Base-by-base conservation (phyloP, 108 stramenopile genomes). In the Fragilaria radians region DNA sequence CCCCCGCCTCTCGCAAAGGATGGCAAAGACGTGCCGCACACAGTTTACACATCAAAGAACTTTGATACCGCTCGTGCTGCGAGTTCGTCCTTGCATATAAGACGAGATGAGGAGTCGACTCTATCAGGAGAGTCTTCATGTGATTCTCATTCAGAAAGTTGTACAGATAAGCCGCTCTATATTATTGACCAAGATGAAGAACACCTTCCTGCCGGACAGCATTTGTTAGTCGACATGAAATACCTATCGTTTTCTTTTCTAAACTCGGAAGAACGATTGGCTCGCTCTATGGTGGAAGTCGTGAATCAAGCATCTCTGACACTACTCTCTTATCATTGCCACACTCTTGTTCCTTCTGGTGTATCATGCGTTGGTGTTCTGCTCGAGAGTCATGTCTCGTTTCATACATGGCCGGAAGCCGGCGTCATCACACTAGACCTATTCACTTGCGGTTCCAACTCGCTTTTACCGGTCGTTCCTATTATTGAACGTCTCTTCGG, bases 371-470 rank as follows among this genome's bases (percentile, higher is more conserved):
- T 93, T 22, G 92, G 85, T 2, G 85, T 88, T 17, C 58, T 93
- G 57, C 57, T 88, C 17, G 88, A 93, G 55, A 68, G 67, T 58
- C 92, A 93, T 61, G 82, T 93, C 66, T 63, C 71, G 9, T 86
- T 89, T 53, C 92, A 93, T 67, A 90, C 92, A 5, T 90, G 88
- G 92, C 92, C 92, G 36, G 85, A 86, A 17, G 86, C 85, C 54
- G 92, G 92, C 22, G 86, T 86, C 51, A 86, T 88, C 53, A 84
- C 85, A 1, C 57, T 93, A 17, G 92, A 93, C 66, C 47, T 93
- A 47, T 90, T 89, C 61, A 90, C 92, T 19, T 77, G 76, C 36
- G 83, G 85, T n/a, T 61, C 70, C 54, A 53, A 53, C 28, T 75
- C 79, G 2, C 52, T 86, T n/a, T 46, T 92, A n/a, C 86, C 85